These are phyloP conservation scores for Oleoguttula mirabilis DNA, from an alignment of 495 filamentous ascomycete genomes.

Conservation along the genomic window DNA sequence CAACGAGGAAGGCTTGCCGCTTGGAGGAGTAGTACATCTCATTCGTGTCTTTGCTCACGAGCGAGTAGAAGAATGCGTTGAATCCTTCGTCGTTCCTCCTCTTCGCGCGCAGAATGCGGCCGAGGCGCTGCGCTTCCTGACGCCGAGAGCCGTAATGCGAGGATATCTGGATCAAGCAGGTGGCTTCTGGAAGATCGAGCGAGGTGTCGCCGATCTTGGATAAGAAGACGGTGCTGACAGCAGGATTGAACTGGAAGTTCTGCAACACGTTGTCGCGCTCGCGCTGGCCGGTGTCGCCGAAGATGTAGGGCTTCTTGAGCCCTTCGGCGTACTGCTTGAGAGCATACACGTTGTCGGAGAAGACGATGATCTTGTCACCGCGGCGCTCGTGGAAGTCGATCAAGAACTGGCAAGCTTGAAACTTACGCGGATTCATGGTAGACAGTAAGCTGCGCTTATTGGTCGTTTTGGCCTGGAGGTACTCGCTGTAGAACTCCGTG, in stretches of 20 bases:
- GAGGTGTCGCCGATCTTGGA: constrained; percentile 98
- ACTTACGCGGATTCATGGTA: constrained; percentile 96
- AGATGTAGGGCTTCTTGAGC: constrained; percentile 84
- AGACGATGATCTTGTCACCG: constrained; percentile 98
- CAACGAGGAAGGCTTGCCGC: constrained; percentile 93
- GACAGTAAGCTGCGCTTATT: constrained; percentile 66
- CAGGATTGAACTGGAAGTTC: constrained; percentile 91
- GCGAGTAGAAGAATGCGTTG: constrained; percentile 97
- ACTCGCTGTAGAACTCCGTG: constrained; percentile 92
- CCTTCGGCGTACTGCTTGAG: constrained; percentile 74
- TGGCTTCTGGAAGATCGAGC: constrained; percentile 90
- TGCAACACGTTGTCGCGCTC: constrained; percentile 85
- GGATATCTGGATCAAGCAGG: constrained; percentile 94
- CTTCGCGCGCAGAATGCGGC: constrained; percentile 91
- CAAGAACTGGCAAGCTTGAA: constrained; percentile 90
- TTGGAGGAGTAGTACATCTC: constrained; percentile 99
- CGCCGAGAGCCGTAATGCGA: constrained; percentile 96
- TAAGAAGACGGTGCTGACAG: constrained; percentile 91
- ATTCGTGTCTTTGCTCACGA: constrained; percentile 92
- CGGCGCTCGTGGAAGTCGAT: constrained; percentile 95
- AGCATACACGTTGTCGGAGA: constrained; percentile 96
- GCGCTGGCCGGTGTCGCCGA: constrained; percentile 71
- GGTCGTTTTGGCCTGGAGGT: constrained; percentile 58
- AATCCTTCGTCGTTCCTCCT: constrained; percentile 96
- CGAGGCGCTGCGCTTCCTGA: constrained; percentile 91